Base-by-base conservation (phyloP, 2,329 filamentous ascomycete genomes). In the Mycosphaerella sp. region DNA sequence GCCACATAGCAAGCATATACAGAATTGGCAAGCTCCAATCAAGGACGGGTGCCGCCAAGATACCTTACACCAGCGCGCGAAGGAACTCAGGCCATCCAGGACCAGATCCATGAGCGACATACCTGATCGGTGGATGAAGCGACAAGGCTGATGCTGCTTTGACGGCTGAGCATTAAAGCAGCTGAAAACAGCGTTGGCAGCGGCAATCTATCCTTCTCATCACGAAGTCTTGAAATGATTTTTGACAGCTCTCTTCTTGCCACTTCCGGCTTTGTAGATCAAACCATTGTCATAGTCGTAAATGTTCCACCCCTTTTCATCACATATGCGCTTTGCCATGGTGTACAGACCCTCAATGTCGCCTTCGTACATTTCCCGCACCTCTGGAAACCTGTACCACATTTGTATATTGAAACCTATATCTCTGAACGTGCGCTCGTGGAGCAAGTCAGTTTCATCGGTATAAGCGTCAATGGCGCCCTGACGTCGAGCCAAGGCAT, bases 271-370 rank as follows among this genome's bases (percentile, higher is more conserved):
- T 39, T 54, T 58, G 41, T 66, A 66, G 27, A 68, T 34, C 50
- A 65, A 30, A 3, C 48, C 58, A 9, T 54, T 58, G 9, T 60
- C 41, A 8, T 54, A 42, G 43, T 62, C 59, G 41, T 56, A 56
- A 8, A 68, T 25, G 43, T 66, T 59, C 59, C 63, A 63, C 7
- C 53, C 57, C 25, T 62, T 39, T 40, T 56, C 49, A 44, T 68
- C 65, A 42, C 60, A 63, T 32, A 66, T 58, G 17, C 41, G 35
- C 58, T 57, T 63, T n/a, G 63, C 64, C 40, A 61, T 47, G 12
- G 32, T 28, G 47, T 54, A 53, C 49, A 65, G 36, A 12, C 43
- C 52, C 10, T 58, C 51, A 8, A 64, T 42, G 30, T 63, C 35
- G 10, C 55, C 51, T 44, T 61, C 60, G 44, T 60, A 67, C 57